These are phyloP conservation scores for Borovskyia barvae DNA, from an alignment of 208 protist species.

Conservation along the genomic window DNA sequence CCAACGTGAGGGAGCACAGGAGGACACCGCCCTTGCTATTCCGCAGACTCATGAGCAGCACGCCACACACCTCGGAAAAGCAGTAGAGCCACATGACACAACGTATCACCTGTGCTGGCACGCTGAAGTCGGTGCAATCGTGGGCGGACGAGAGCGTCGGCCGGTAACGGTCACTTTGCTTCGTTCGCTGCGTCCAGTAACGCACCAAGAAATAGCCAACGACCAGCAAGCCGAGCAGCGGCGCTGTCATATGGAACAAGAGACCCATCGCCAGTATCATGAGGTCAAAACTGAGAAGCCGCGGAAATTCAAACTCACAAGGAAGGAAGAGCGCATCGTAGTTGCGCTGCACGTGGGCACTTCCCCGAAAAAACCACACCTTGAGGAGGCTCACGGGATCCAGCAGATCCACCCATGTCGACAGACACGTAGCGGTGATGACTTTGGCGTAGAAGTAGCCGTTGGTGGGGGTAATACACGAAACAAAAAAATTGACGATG, in stretches of 20 bases:
- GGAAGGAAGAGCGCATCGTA: conserved; percentile 75
- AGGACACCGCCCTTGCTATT: conserved; percentile 44
- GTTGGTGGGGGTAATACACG: conserved; percentile 64
- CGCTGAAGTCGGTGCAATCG: conserved; percentile 72
- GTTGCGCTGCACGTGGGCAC: conserved; percentile 59
- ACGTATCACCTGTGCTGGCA: conserved; percentile 68
- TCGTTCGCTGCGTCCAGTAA: conserved; percentile 66
- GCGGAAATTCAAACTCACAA: conserved; percentile 51
- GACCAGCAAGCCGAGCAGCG: conserved; percentile 62
- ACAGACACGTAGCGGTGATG: conserved; percentile 52
- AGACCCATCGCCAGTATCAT: conserved; percentile 78
- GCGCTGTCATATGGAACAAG: conserved; percentile 84
- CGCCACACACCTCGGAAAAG: conserved; percentile 52
- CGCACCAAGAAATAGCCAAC: conserved; percentile 68
- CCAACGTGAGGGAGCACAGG: conserved; percentile 51
- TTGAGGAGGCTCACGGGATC: conserved; percentile 50
- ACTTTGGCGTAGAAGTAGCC: conserved; percentile 88
- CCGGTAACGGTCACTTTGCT: conserved; percentile 71
- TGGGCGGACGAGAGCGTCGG: conserved; percentile 40
- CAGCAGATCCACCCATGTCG: conserved; percentile 66
- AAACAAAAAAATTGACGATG: conserved; percentile 59
- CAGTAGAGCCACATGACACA: conserved; percentile 62
- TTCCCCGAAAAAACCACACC: conserved; percentile 40
- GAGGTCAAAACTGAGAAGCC: conserved; percentile 69
- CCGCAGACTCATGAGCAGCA: conserved; percentile 68